A percentile compares a stretch with the other conserved stretches of the same genome.
phyloP scores from a whole-genome alignment of 2,329 filamentous ascomycete genomes.

The Ophiostoma pallidulum region DNA sequence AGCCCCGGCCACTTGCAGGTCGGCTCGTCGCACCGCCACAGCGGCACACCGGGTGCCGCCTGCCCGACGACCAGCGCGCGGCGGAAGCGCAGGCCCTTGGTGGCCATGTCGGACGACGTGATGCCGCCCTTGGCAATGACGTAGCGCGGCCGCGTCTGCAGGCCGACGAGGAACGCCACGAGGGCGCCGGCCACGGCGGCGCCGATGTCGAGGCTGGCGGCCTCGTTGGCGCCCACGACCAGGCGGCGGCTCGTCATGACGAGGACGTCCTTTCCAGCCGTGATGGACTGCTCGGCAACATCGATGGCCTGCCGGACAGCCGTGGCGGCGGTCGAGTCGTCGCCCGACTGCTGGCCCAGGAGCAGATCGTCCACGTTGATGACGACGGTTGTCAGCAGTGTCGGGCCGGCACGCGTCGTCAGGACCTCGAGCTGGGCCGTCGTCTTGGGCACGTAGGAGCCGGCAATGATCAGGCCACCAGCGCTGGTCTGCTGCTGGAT shows the following conservation, averaged over 20 bases:
- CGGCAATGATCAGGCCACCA: constrained; percentile 20
- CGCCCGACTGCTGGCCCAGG: no score
- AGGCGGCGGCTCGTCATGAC: constrained; percentile 39
- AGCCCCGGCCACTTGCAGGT: constrained; percentile 40
- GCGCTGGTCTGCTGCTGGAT: not conserved
- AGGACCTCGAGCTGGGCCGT: constrained; percentile 33
- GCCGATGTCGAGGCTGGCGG: constrained; percentile 44
- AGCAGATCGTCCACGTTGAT: constrained; percentile 41
- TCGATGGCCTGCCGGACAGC: constrained; percentile 16
- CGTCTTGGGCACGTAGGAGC: constrained; percentile 7
- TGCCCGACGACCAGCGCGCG: constrained; percentile 46
- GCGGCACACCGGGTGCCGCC: constrained; percentile 46
- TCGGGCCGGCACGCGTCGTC: constrained; percentile 36
- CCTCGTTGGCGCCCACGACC: constrained; percentile 33
- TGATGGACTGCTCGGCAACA: constrained; percentile 31
- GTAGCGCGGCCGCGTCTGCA: constrained; percentile 42
- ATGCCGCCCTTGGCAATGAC: constrained; percentile 52
- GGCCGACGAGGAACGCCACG: constrained; percentile 37
- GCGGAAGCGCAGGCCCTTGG: constrained; percentile 44
- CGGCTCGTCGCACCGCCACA: constrained; percentile 48
- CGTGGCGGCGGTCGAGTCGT: constrained; percentile 15
- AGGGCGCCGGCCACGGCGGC: constrained; percentile 39
- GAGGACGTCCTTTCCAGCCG: constrained; percentile 40
- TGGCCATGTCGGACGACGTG: constrained; percentile 49
- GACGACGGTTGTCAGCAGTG: constrained; percentile 39